Base-by-base conservation (phyloP, 805 yeast genomes). In the Starmerella asiatica region DNA sequence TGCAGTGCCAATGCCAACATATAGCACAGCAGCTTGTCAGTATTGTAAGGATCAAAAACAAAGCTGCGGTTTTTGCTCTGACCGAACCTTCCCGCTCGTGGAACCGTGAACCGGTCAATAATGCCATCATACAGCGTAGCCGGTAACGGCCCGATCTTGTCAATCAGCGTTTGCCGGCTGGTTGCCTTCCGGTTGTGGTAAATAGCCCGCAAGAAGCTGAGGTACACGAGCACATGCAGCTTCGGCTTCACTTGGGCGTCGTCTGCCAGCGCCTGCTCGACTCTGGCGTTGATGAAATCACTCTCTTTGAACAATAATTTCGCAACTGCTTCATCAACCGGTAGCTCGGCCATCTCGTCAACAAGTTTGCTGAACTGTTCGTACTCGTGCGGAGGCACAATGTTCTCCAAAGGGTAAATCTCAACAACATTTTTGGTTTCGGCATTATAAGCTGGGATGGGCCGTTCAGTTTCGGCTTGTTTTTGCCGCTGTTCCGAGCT, bases 401-500 rank as follows among this genome's bases (percentile, higher is more conserved):
- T 73, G 52, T 67, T 73, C 43, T 66, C 64, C 30, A 85, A 51
- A 29, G 94, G 82, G 57, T 86, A 91, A 34, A 86, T 69, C 45
- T 84, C 91, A 52, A 79, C 85, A 29, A 79, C 88, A 38, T 70
- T 68, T 8, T 82, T 76, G n/a, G 97, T 94, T 36, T 73, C 81
- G 24, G 69, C 70, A 53, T 84, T 67, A 50, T 77, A 80, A 15
- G 64, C 59, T 5, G 97, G 97, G 14, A 86, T 81, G 23, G 93
- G 93, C 58, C 96, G 73, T 46, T 79, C 85, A 31, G 67, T 67
- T 23, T 72, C 68, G 26, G 76, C 71, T 18, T 60, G 63, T 34
- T 70, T 68, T 18, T 67, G 68, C 63, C 85, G 67, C 55, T 76
- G 71, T 44, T 68, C 70, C 53, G 73, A 71, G 2, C 85, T 63